These are phyloP conservation scores for Peltaster fructicola DNA, from an alignment of 2,329 filamentous ascomycete genomes.

Conservation along the genomic window DNA sequence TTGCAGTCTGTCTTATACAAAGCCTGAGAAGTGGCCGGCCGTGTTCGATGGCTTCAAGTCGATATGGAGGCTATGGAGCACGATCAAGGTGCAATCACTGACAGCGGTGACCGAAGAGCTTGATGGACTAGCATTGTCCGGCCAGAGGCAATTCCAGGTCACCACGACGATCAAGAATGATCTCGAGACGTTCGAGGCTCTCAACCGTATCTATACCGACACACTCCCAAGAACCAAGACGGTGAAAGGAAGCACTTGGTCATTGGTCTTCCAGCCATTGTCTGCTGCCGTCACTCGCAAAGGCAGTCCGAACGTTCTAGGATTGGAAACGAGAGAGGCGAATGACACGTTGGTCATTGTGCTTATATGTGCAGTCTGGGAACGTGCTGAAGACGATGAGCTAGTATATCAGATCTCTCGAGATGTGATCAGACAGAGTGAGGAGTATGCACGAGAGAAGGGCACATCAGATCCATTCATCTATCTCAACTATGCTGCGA, in stretches of 20 bases:
- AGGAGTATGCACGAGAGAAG: conserved; percentile 1
- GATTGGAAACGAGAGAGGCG: background rate
- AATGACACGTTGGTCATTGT: conserved; percentile 1
- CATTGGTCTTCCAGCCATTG: conserved; percentile 1
- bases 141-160: too few species aligned
- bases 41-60: conserved; percentile 8
- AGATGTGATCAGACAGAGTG: conserved; percentile 1
- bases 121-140: too few species aligned
- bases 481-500: conserved; percentile 17
- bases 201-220: too few species aligned
- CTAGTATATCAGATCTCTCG: background rate
- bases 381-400: conserved; percentile 1
- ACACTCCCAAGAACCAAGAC: conserved; percentile 1
- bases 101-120: too few species aligned
- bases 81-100: too few species aligned
- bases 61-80: too few species aligned
- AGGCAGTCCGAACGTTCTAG: background rate
- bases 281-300: background rate
- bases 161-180: conserved; percentile 5
- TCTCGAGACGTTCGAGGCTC: conserved; percentile 7
- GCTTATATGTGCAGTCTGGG: background rate
- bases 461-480: conserved; percentile 1
- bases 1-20: too few species aligned
- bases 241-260: conserved; percentile 2
- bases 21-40: conserved; percentile 5